These are phyloP conservation scores for Diaporthe sp. DNA, from an alignment of 2,329 filamentous ascomycete species.

Conservation along the genomic window DNA sequence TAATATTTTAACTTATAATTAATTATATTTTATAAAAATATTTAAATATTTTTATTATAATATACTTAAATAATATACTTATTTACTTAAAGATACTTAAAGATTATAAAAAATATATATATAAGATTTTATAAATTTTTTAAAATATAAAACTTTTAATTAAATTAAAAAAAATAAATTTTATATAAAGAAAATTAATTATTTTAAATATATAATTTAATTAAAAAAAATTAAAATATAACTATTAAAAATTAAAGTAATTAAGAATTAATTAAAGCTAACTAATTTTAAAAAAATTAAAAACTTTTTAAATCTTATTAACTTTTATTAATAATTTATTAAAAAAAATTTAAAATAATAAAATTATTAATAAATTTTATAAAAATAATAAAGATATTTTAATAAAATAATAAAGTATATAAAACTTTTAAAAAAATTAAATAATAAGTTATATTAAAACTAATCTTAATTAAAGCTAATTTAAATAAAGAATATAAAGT, in stretches of 20 bases:
- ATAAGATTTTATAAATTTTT: no score
- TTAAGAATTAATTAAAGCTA: no score
- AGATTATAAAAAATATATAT: no score
- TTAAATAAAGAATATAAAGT: background rate
- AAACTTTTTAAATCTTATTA: constrained; percentile 9
- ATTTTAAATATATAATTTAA: background rate
- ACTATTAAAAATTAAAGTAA: no score
- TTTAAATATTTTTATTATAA: no score
- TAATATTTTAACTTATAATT: no score
- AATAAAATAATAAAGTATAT: no score
- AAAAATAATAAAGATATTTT: background rate
- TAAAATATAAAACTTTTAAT: background rate
- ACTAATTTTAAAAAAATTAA: background rate
- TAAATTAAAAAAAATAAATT: constrained; percentile 9
- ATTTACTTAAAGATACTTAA: no score
- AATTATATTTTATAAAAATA: no score
- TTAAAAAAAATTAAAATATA: background rate
- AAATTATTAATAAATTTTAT: background rate
- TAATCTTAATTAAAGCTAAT: constrained; percentile 1
- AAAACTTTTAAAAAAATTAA: background rate
- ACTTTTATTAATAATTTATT: constrained; percentile 24
- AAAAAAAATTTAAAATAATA: background rate
- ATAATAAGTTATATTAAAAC: background rate
- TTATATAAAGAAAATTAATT: constrained; percentile 16
- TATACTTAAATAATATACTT: no score